These are phyloP conservation scores for Akebia trifoliata DNA, from an alignment of 164 flowering plant genomes.

Conservation along the genomic window DNA sequence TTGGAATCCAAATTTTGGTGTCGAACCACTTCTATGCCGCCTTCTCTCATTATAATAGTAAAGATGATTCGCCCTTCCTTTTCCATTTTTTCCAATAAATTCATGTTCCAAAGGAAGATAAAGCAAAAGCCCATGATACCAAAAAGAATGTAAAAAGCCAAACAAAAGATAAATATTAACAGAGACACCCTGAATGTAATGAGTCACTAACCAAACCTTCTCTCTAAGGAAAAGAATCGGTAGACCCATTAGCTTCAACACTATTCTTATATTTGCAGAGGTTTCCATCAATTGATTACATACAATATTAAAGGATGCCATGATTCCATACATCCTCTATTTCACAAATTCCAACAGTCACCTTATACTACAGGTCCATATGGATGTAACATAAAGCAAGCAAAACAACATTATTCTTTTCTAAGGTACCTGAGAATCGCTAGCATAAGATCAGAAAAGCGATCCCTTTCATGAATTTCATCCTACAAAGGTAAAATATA, in stretches of 20 bases:
- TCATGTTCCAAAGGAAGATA: background rate
- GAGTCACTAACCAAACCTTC: background rate
- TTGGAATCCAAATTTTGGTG: too few species aligned
- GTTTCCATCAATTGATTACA: too few species aligned
- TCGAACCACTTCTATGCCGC: background rate
- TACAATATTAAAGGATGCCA: too few species aligned
- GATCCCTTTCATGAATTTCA: slow-evolving; percentile 99
- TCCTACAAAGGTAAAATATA: slow-evolving; percentile 44
- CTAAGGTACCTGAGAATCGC: slow-evolving; percentile 73
- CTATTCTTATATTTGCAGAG: too few species aligned
- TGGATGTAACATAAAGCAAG: background rate
- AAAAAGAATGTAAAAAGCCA: background rate
- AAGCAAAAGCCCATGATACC: background rate
- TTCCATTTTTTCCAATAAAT: too few species aligned
- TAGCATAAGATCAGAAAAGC: slow-evolving; percentile 82
- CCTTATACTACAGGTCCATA: too few species aligned
- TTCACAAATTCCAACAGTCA: too few species aligned
- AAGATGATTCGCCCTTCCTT: too few species aligned
- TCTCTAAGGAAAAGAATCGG: too few species aligned
- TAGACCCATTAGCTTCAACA: too few species aligned
- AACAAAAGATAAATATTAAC: background rate
- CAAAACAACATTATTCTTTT: background rate
- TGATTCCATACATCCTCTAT: too few species aligned
- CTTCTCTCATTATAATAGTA: background rate
- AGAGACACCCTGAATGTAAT: background rate